phyloP scores from a whole-genome alignment of 306 rosid genomes.

The Albizia julibrissin region DNA sequence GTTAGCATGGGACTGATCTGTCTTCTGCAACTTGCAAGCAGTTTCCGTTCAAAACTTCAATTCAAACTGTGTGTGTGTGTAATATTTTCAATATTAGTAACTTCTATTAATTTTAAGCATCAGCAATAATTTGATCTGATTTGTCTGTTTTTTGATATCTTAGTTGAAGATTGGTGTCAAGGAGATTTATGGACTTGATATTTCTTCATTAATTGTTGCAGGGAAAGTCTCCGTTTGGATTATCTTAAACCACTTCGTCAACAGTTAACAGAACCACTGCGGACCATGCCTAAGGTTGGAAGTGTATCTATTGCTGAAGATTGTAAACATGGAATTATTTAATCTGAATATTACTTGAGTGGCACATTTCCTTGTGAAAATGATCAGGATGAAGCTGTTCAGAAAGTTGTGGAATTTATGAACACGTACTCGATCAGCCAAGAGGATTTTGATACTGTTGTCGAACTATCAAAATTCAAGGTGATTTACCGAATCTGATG shows the following conservation, averaged over 20 bases:
- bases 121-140: conserved; percentile 25
- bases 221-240: conserved; percentile 78
- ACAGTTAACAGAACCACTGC: conserved; percentile 73
- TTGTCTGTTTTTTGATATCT: conserved; percentile 9
- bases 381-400: conserved; percentile 84
- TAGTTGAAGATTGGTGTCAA: conserved; percentile 24
- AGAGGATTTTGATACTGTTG: conserved; percentile 81
- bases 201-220: conserved; percentile 47
- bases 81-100: conserved; percentile 18
- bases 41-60: conserved; percentile 24
- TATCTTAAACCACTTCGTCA: conserved; percentile 70
- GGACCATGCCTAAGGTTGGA: conserved; percentile 73
- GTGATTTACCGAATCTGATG: conserved; percentile 43
- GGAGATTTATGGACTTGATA: not conserved
- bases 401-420: conserved; percentile 89
- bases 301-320: conserved; percentile 9
- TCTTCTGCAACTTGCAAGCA: conserved; percentile 2
- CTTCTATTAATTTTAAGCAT: not conserved
- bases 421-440: conserved; percentile 75
- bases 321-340: conserved; percentile 18
- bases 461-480: conserved; percentile 90
- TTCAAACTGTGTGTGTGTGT: not conserved
- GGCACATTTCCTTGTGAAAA: conserved; percentile 29
- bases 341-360: conserved; percentile 25
- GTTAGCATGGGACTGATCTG: conserved; percentile 19